Evolutionary conservation across 768 basidiomycete species (phyloP), one percentile per base, ranked within the genome.

Genomic region (Boletus eberwhitei): DNA sequence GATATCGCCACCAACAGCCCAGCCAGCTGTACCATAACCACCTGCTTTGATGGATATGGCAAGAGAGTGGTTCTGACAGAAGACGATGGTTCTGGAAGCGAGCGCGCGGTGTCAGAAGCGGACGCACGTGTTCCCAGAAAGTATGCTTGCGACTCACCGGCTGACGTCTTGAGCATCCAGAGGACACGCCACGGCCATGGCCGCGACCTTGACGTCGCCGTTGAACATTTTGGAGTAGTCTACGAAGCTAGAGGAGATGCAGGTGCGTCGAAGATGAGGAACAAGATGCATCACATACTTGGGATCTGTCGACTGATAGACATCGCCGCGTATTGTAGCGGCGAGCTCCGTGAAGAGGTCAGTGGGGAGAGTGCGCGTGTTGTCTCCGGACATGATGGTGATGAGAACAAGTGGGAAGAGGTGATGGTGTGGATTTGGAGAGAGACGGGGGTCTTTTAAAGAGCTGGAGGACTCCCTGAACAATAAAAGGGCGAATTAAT

Each of bases 1-100:
- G 53, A 96, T 76, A 63, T 95, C 87, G 36, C 94, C 94, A 16
- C 84, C 85, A 50, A 95, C 82, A 44, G 90, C 83, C 88, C 92
- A 93, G 2, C 92, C 93, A 11, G 87, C 90, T 1, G 90, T 94
- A 7, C 93, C 94, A 65, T 89, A 94, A 0, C 94, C 94, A 24
- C 94, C 94, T 2, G 90, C 88, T 67, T 92, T 93, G 62, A 93
- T 80, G 9, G 90, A 93, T 6, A 88, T 81, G 11, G 87, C 84
- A 3, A 95, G 73, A 0, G 73, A 72, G 64, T 93, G 78, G 50
- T 83, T 81, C n/a, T 67, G 71, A 65, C 92, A 94, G 70, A 95
- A 93, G 13, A 79, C 60, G 53, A 96, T 70, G 52, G 83, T 76
- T 62, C 90, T 92, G 5, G 52, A 54, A 53, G 32, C 26, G 34